A percentile compares a stretch with the other conserved stretches of the same genome.
These are phyloP conservation scores for Xylaria longipes DNA, from an alignment of 495 filamentous ascomycete species.

Conservation along the genomic window DNA sequence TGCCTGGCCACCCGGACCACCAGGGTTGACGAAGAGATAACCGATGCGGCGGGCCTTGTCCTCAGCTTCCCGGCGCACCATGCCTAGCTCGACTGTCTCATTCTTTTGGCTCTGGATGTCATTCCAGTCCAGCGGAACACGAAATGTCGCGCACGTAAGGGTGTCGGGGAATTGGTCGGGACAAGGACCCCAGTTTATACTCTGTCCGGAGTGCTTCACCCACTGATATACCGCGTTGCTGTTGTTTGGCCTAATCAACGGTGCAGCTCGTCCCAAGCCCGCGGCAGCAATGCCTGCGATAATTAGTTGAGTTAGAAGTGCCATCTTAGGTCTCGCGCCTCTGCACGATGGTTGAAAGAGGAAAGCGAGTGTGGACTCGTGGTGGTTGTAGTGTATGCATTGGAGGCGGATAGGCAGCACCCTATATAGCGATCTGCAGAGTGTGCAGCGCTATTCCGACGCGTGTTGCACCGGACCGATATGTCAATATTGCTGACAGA, in stretches of 20 bases:
- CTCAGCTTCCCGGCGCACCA: constrained; percentile 36
- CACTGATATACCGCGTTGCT: constrained; percentile 1
- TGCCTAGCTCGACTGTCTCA: constrained; percentile 37
- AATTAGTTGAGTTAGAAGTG: constrained; percentile 4
- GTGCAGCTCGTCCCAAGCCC: constrained; percentile 11
- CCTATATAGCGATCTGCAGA: constrained; percentile 11
- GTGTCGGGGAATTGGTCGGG: constrained; percentile 28
- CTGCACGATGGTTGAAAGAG: not conserved
- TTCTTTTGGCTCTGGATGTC: constrained; percentile 11
- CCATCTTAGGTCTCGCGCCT: not conserved
- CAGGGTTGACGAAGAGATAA: constrained; percentile 47
- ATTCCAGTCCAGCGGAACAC: constrained; percentile 38
- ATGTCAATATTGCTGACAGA: constrained; percentile 1
- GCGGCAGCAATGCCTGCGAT: constrained; percentile 10
- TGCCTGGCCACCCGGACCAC: constrained; percentile 44
- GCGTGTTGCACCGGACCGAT: not conserved
- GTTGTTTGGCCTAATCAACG: not conserved
- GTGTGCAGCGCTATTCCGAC: not conserved
- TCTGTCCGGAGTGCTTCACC: constrained; percentile 23
- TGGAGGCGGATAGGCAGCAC: not conserved
- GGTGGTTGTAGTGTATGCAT: not conserved
- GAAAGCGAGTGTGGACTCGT: not conserved
- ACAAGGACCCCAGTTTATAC: constrained; percentile 37
- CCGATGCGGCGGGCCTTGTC: constrained; percentile 41
- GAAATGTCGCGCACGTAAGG: constrained; percentile 34